Conservation (phyloP, 768 basidiomycete species). For the Thelephora ganbajun region DNA sequence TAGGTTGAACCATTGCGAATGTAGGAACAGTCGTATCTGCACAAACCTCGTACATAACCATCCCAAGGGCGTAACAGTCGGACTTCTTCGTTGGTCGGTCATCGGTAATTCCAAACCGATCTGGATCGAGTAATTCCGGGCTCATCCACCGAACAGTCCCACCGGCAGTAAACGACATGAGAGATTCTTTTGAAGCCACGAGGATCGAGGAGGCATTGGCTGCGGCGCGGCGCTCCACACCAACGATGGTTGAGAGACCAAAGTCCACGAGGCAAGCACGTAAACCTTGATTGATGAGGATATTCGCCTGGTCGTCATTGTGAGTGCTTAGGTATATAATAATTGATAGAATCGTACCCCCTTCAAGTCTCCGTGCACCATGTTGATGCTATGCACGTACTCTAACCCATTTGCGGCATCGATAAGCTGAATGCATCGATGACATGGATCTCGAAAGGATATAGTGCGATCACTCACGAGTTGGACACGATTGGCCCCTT, state of each 20-base stretch:
- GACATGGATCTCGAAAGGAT: neutral
- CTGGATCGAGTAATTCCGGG: no score
- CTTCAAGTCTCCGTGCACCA: conserved; percentile 4
- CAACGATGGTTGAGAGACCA: neutral
- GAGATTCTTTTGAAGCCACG: no score
- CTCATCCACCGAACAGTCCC: no score
- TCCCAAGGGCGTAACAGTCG: no score
- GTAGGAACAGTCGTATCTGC: no score
- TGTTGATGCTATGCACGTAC: neutral
- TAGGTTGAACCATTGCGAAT: no score
- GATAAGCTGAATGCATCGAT: neutral
- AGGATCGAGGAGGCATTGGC: no score
- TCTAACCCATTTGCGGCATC: neutral
- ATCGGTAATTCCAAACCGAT: no score
- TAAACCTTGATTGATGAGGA: neutral
- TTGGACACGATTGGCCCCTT: neutral
- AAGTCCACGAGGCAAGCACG: conserved; percentile 2
- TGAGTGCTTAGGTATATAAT: neutral
- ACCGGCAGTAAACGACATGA: no score
- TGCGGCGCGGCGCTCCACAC: no score
- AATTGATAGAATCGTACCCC: neutral
- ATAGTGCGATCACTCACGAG: neutral
- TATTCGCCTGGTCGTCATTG: neutral
- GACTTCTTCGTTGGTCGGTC: no score
- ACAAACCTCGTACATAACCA: no score